Evolutionary conservation across 192 early-diverging fungal species (phyloP), one percentile per base, ranked within the genome.

Genomic region (Coemansia sp.): DNA sequence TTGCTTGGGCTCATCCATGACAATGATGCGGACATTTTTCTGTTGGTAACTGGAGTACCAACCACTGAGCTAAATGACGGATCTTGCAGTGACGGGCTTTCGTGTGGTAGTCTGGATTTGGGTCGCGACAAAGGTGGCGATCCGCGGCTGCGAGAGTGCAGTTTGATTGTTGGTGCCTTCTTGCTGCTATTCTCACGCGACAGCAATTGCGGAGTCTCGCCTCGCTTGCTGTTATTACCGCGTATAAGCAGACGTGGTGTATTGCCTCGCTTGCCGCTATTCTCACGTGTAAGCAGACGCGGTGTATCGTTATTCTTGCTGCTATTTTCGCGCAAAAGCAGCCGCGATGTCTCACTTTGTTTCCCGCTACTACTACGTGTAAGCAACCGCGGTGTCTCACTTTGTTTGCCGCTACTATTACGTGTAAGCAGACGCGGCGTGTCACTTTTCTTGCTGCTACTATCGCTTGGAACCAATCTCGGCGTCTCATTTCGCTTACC

Each of bases 1-100:
- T 54, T 54, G n/a, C 24, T 26, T 9, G 62, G 62, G 35, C 55
- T 64, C n/a, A 54, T 53, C 62, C 62, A 64, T 0, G 60, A 29
- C 27, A 62, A 29, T 10, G 60, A 62, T 1, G 49, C 48, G n/a
- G 62, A 64, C 26, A 64, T n/a, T n/a, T 51, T 41, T 22, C 41
- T 53, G 7, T 54, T 53, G 23, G 14, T 27, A 1, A 19, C 1
- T 32, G 60, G 48, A 18, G 32, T 14, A 37, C 16, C 19, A 5
- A 16, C 22, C 1, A 41, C 23, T 10, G 29, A 19, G 50, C 24
- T 38, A 8, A 24, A 23, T 14, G 59, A 10, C n/a, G 41, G 27
- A 7, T 11, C 43, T 22, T 20, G 19, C n/a, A 7, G 26, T 13
- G 27, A 13, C 4, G 60, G 19, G 35, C 26, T 52, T 52, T 62